A percentile compares a stretch with the other conserved stretches of the same genome.
Conservation (phyloP, 139 green algal species). For the Marvania coccoides region DNA sequence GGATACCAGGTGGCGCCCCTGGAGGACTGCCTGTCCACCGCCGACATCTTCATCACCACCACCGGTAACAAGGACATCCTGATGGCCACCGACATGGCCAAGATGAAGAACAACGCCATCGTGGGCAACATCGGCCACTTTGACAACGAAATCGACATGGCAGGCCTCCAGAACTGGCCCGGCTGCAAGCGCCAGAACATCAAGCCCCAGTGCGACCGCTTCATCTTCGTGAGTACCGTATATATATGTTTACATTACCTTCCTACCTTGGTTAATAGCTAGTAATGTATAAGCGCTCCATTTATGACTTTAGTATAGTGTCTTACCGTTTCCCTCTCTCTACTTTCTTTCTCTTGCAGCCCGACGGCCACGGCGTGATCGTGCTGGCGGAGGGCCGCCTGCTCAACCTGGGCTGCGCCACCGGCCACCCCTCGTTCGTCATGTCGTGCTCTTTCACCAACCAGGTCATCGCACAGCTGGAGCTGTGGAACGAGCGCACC, state of each 20-base stretch:
- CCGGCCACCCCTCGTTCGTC: conserved; percentile 97
- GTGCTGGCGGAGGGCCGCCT: conserved; percentile 97
- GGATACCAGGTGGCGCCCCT: conserved; percentile 80
- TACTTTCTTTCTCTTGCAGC: no score
- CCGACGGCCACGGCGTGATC: conserved; percentile 96
- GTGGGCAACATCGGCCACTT: conserved; percentile 99
- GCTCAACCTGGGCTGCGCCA: conserved; percentile 99
- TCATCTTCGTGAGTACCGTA: no score
- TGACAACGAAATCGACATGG: conserved; percentile 99
- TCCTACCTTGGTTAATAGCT: no score
- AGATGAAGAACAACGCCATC: conserved; percentile 99
- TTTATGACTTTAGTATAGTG: no score
- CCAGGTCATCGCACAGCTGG: conserved; percentile 98
- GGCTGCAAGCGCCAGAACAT: conserved; percentile 98
- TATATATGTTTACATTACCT: no score
- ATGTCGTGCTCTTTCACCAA: conserved; percentile 99
- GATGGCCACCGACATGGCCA: conserved; percentile 92
- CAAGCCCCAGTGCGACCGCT: conserved; percentile 95
- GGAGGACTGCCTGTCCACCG: conserved; percentile 74
- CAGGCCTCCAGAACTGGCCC: conserved; percentile 71
- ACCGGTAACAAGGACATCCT: conserved; percentile 85
- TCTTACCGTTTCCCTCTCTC: no score
- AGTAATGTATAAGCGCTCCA: no score
- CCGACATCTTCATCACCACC: conserved; percentile 99
- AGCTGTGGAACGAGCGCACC: conserved; percentile 96